Evolutionary conservation across 306 rosid species (phyloP).

Genomic region (Pyrus pyrifolia): DNA sequence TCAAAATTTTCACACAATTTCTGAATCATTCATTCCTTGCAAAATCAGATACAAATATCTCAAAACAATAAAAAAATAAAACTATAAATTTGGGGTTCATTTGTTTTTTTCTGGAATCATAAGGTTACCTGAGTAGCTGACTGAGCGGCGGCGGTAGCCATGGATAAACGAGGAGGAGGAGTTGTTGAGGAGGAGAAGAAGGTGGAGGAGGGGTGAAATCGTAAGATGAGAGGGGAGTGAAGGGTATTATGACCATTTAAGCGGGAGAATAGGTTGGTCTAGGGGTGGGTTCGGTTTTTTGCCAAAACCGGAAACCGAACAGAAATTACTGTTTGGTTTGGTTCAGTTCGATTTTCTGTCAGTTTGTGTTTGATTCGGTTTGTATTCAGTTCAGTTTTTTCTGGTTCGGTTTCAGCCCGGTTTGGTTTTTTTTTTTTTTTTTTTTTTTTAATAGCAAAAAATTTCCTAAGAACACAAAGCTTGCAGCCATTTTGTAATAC

Average conservation of each 20-base stretch:
- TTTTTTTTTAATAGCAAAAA: too few relatives aligned
- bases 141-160: slow-evolving; percentile 65
- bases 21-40: background rate
- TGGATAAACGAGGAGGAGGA: slow-evolving; percentile 33
- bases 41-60: background rate
- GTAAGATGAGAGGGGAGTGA: slow-evolving; percentile 17
- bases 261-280: slow-evolving; percentile 20
- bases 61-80: background rate
- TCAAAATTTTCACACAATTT: background rate
- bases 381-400: too few relatives aligned
- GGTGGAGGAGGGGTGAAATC: slow-evolving; percentile 26
- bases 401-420: too few relatives aligned
- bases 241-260: slow-evolving; percentile 32
- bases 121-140: slow-evolving; percentile 52
- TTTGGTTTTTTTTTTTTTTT: too few relatives aligned
- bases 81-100: background rate
- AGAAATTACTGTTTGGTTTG: too few relatives aligned
- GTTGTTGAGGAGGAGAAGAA: slow-evolving; percentile 11
- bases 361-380: too few relatives aligned
- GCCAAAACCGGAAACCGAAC: too few relatives aligned
- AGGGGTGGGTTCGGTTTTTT: too few relatives aligned
- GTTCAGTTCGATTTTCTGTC: too few relatives aligned
- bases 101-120: background rate
- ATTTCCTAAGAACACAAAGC: too few relatives aligned
- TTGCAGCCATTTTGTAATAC: too few relatives aligned